Evolutionary conservation across 1,284 basidiomycete species (phyloP), one percentile per base, ranked within the genome.

Genomic region (Fomitopsis betulina): DNA sequence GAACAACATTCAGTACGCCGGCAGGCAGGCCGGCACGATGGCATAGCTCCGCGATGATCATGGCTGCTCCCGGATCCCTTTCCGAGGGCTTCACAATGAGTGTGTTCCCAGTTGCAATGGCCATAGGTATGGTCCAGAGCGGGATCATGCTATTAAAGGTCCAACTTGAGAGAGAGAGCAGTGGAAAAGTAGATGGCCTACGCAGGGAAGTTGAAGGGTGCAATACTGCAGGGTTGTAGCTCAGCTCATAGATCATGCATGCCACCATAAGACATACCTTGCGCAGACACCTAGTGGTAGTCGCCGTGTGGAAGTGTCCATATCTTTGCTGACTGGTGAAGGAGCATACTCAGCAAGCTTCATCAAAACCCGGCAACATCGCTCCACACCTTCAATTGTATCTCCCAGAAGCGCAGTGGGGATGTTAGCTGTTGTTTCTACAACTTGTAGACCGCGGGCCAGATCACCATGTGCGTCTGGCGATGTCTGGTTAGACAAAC

Each of bases 21-120:
- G 82, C 75, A 35, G 92, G 89, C 42, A 91, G 75, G 40, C 89
- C 88, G 75, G 96, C 94, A 60, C 85, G 85, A 72, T 92, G 84
- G 69, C 92, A 94, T 6, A 98, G 82, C 73, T 98, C 96, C 42
- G 95, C 94, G 65, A 99, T 94, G 63, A 99, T 96, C 91, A 97
- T 96, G 17, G 94, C 89, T 9, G 96, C 96, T 60, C 95, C 96
- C 21, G 96, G 96, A 70, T 97, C 96, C 32, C 96, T 86, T 74
- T 98, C 96, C 1, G 94, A 96, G 21, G 96, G 96, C 72, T 99
- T 99, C 65, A 98, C 78, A 62, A 99, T 82, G 50, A 98, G 82
- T 0, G 96, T 96, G 72, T 99, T 99, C 54, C 96, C 95, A 5
- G 93, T 93, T n/a, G 89, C 87, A 27, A 87, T 79, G 15, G 93